phyloP scores from a whole-genome alignment of 2,329 filamentous ascomycete genomes.

The Claviceps fusiformis region DNA sequence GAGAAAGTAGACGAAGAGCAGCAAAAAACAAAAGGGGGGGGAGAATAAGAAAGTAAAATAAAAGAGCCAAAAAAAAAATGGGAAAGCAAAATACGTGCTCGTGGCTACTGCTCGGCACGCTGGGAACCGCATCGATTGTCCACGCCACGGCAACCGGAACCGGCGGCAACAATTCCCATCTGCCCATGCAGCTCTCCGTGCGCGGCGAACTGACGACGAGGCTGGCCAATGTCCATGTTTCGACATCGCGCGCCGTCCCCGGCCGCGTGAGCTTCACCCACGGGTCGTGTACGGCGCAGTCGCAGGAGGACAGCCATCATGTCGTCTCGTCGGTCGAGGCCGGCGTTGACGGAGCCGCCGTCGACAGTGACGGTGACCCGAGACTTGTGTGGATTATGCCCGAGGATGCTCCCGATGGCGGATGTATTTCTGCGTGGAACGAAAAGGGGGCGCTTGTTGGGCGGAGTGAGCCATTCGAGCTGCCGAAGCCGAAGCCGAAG shows the following conservation, averaged over 20 bases:
- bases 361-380: background rate
- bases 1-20: too few relatives aligned
- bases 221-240: conserved; percentile 19
- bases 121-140: background rate
- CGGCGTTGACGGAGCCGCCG: too few relatives aligned
- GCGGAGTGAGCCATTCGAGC: conserved; percentile 19
- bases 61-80: background rate
- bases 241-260: conserved; percentile 5
- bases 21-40: too few relatives aligned
- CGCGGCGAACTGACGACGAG: conserved; percentile 17
- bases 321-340: conserved; percentile 6
- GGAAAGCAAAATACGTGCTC: background rate
- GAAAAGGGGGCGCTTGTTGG: conserved; percentile 18
- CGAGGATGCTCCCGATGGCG: conserved; percentile 14
- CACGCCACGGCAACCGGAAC: background rate
- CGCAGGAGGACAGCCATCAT: conserved; percentile 9
- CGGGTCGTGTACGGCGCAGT: conserved; percentile 9
- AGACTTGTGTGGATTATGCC: conserved; percentile 7
- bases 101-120: background rate
- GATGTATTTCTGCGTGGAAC: conserved; percentile 28
- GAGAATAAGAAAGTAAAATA: too few relatives aligned
- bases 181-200: conserved; percentile 22
- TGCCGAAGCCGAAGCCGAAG: conserved; percentile 9
- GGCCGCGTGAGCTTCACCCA: conserved; percentile 11
- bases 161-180: background rate